Conservation (phyloP, 2,329 filamentous ascomycete genomes). For the Corynespora cassiicola region DNA sequence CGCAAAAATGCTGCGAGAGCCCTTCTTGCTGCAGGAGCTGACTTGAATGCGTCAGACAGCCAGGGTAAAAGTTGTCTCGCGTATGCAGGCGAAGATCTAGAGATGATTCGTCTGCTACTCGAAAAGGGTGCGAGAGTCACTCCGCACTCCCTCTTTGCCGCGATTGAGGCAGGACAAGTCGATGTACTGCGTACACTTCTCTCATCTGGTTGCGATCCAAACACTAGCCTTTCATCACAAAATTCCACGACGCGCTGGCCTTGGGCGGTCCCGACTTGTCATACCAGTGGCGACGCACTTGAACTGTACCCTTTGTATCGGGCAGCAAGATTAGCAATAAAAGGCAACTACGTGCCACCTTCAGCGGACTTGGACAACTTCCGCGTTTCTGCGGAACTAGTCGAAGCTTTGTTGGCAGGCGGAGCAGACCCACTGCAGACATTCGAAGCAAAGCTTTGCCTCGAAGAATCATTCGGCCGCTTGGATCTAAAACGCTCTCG, state of each 20-base stretch:
- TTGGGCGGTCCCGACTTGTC: neutral
- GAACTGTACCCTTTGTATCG: slow-evolving; percentile 4
- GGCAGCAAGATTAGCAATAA: neutral
- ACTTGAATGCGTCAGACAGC: slow-evolving; percentile 13
- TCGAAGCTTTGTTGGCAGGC: slow-evolving; percentile 4
- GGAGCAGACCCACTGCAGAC: slow-evolving; percentile 9
- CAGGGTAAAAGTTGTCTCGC: slow-evolving; percentile 14
- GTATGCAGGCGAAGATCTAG: slow-evolving; percentile 6
- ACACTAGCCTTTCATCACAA: too few species aligned
- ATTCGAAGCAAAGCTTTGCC: neutral
- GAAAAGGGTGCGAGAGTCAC: slow-evolving; percentile 6
- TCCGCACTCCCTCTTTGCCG: slow-evolving; percentile 7
- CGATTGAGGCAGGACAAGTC: slow-evolving; percentile 2
- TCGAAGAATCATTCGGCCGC: too few species aligned
- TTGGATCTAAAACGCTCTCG: too few species aligned
- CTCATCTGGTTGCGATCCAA: slow-evolving; percentile 7
- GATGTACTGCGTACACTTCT: slow-evolving; percentile 8
- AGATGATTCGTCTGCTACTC: slow-evolving; percentile 10
- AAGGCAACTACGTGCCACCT: neutral
- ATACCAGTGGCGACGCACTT: too few species aligned
- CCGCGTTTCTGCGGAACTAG: neutral
- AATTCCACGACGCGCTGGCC: neutral
- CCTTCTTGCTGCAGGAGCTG: slow-evolving; percentile 12
- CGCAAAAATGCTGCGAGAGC: slow-evolving; percentile 10
- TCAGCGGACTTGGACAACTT: neutral